These are phyloP conservation scores for Fusarium dimerum DNA, from an alignment of 2,329 filamentous ascomycete species.

Conservation along the genomic window DNA sequence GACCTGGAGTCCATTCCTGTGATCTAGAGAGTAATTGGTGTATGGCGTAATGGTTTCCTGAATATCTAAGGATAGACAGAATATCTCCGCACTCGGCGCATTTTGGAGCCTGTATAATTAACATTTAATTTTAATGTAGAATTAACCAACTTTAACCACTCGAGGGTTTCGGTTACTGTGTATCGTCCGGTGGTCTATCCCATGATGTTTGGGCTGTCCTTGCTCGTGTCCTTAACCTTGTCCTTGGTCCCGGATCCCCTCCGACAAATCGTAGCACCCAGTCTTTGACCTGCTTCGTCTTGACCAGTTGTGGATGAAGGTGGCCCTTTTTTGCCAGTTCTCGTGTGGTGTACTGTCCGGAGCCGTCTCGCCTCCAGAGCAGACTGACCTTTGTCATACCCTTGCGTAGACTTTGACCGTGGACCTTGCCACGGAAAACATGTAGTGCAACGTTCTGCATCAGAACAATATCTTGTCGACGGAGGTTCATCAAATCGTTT, in stretches of 20 bases:
- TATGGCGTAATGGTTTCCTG: conserved; percentile 25
- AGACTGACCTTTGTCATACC: conserved; percentile 70
- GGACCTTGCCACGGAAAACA: conserved; percentile 74
- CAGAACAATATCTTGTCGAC: conserved; percentile 75
- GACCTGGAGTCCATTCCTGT: too few species aligned
- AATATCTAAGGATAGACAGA: neutral
- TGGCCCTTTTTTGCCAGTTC: conserved; percentile 42
- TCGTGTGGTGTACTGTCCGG: conserved; percentile 57
- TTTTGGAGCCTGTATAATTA: neutral
- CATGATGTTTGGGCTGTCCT: conserved; percentile 31
- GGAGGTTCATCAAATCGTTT: conserved; percentile 47
- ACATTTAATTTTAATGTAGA: conserved; percentile 9
- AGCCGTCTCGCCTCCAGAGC: conserved; percentile 54
- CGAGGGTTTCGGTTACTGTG: conserved; percentile 31
- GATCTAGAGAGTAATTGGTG: conserved; percentile 6
- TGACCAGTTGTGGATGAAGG: conserved; percentile 57
- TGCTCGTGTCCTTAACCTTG: conserved; percentile 3
- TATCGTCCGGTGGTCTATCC: conserved; percentile 44
- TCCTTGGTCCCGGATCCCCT: conserved; percentile 27
- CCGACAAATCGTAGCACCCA: conserved; percentile 76
- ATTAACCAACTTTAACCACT: neutral
- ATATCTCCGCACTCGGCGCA: conserved; percentile 23
- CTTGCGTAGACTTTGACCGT: conserved; percentile 77
- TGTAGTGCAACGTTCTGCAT: conserved; percentile 78
- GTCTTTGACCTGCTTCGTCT: conserved; percentile 66